A percentile compares a stretch with the other conserved stretches of the same genome.
Evolutionary conservation across 2,329 filamentous ascomycete species (phyloP).

Genomic region (Aspergillus versicolor): DNA sequence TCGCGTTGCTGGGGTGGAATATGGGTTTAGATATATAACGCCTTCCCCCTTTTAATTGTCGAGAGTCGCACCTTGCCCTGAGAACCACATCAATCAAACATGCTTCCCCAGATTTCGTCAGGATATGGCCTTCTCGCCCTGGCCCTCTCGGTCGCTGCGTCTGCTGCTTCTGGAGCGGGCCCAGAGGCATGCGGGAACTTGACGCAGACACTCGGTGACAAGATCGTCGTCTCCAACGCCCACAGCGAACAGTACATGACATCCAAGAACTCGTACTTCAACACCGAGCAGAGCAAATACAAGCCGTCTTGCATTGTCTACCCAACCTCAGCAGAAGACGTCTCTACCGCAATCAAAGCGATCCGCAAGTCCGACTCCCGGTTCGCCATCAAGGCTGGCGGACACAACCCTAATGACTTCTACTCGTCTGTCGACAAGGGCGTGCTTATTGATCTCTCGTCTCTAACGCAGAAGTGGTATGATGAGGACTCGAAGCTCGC

Average conservation of each 20-base stretch:
- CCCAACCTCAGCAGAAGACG: slow-evolving; percentile 19
- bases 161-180: not conserved
- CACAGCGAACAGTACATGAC: not conserved
- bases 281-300: slow-evolving; percentile 7
- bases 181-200: slow-evolving; percentile 1
- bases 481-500: not conserved
- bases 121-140: not conserved
- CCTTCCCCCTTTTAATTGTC: not conserved
- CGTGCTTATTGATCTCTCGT: slow-evolving; percentile 3
- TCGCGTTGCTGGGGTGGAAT: too few relatives aligned
- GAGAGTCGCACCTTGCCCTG: not conserved
- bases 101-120: not conserved
- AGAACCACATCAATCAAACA: not conserved
- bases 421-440: slow-evolving; percentile 13
- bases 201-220: not conserved
- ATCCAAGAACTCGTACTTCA: slow-evolving; percentile 2
- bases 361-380: slow-evolving; percentile 5
- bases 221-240: not conserved
- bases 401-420: slow-evolving; percentile 10
- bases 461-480: not conserved
- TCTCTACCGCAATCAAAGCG: slow-evolving; percentile 15
- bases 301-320: slow-evolving; percentile 21
- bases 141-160: not conserved
- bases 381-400: slow-evolving; percentile 11
- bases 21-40: too few relatives aligned